These are phyloP conservation scores for Theobroma cacao DNA, from an alignment of 345 rosid genomes.

Conservation along the genomic window DNA sequence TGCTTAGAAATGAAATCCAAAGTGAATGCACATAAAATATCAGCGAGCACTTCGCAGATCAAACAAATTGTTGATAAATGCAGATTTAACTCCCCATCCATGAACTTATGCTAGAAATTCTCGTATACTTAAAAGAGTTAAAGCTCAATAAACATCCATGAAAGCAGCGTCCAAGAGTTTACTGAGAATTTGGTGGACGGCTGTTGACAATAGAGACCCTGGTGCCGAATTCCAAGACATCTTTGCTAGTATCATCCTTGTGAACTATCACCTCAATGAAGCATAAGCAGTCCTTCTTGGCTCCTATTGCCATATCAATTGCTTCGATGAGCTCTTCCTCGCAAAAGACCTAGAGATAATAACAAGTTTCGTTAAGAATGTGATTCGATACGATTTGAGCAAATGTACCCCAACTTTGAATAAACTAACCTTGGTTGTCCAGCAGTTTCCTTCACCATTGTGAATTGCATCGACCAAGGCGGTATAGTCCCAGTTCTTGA, in stretches of 20 bases:
- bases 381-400: not conserved
- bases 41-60: not conserved
- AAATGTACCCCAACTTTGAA: not conserved
- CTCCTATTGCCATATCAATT: conserved; percentile 46
- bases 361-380: not conserved
- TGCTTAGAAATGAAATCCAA: not conserved
- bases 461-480: conserved; percentile 67
- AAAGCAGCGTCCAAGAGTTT: conserved; percentile 3
- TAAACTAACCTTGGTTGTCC: conserved; percentile 68
- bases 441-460: conserved; percentile 80
- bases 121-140: not conserved
- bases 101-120: not conserved
- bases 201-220: conserved; percentile 77
- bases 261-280: conserved; percentile 74
- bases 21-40: not conserved
- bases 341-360: conserved; percentile 39
- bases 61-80: too few species aligned
- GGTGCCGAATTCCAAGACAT: conserved; percentile 76
- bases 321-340: conserved; percentile 73
- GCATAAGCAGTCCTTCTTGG: conserved; percentile 65
- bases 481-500: conserved; percentile 89
- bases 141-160: not conserved
- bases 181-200: conserved; percentile 77
- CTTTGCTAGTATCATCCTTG: conserved; percentile 88
- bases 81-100: not conserved